These are phyloP conservation scores for Aspergillus hiratsukae DNA, from an alignment of 2,329 filamentous ascomycete species.

Conservation along the genomic window DNA sequence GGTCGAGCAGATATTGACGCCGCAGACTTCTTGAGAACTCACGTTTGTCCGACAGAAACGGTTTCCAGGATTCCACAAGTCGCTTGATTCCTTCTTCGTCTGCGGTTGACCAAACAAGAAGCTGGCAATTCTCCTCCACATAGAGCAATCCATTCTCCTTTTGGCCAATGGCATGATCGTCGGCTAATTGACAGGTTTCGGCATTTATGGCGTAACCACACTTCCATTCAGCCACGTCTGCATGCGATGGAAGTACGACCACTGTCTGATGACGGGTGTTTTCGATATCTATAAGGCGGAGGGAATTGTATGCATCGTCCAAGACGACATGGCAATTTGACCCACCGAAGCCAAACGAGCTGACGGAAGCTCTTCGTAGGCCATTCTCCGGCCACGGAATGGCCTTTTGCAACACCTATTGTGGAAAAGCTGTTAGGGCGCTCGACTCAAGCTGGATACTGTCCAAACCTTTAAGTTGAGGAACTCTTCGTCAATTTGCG, in stretches of 20 bases:
- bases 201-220: not conserved
- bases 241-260: not conserved
- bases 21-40: too few species aligned
- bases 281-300: not conserved
- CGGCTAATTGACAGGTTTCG: not conserved
- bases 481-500: conserved; percentile 4
- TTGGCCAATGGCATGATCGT: not conserved
- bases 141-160: not conserved
- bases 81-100: conserved; percentile 9
- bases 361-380: conserved; percentile 18
- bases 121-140: not conserved
- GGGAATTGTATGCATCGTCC: conserved; percentile 15
- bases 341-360: conserved; percentile 24
- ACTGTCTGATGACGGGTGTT: not conserved
- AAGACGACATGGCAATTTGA: conserved; percentile 24
- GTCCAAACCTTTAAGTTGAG: not conserved
- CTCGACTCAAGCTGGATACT: not conserved
- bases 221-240: not conserved
- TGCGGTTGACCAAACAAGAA: conserved; percentile 9
- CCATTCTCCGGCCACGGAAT: conserved; percentile 16
- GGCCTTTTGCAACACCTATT: conserved; percentile 6
- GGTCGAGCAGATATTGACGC: not conserved
- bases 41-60: not conserved
- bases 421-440: not conserved
- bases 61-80: conserved; percentile 1